A percentile compares a stretch with the other conserved stretches of the same genome.
Conservation (phyloP, 2,329 filamentous ascomycete genomes). For the Hymenoscyphus albidus region DNA sequence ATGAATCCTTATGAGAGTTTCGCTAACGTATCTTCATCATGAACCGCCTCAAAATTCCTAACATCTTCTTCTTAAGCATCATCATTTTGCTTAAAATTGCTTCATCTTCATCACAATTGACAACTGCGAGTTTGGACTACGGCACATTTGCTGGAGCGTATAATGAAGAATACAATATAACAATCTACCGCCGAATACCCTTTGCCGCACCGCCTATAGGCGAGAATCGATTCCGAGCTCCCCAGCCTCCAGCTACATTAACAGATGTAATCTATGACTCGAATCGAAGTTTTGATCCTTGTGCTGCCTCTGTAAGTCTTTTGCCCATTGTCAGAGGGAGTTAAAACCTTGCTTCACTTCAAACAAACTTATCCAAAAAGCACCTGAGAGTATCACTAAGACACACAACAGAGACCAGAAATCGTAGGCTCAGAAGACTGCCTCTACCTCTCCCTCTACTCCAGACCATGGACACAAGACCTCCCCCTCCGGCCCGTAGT, state of each 20-base stretch:
- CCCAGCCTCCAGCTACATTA: conserved; percentile 51
- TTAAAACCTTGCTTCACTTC: neutral
- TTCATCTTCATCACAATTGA: conserved; percentile 23
- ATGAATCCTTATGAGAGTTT: neutral
- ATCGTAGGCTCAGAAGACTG: conserved; percentile 57
- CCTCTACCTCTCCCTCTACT: conserved; percentile 57
- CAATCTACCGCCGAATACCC: conserved; percentile 58
- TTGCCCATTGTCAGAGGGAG: too few relatives aligned
- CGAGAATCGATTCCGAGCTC: conserved; percentile 55
- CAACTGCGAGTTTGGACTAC: conserved; percentile 44
- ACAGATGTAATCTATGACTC: conserved; percentile 51
- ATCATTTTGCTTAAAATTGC: neutral
- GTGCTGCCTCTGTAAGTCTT: conserved; percentile 48
- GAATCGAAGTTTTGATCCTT: conserved; percentile 53
- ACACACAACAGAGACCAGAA: conserved; percentile 18
- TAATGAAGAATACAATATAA: conserved; percentile 50
- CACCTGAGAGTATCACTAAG: neutral
- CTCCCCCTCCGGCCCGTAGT: conserved; percentile 53
- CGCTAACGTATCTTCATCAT: neutral
- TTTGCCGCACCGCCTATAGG: conserved; percentile 57
- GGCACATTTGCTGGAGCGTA: conserved; percentile 52
- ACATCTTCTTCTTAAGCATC: neutral
- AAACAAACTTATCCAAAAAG: neutral
- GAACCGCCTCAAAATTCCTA: neutral
- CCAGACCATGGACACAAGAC: conserved; percentile 48